Percentiles rank a stretch among this genome's conserved stretches.
Conservation (phyloP, 148 eudicot genomes). For the Beta vulgaris region DNA sequence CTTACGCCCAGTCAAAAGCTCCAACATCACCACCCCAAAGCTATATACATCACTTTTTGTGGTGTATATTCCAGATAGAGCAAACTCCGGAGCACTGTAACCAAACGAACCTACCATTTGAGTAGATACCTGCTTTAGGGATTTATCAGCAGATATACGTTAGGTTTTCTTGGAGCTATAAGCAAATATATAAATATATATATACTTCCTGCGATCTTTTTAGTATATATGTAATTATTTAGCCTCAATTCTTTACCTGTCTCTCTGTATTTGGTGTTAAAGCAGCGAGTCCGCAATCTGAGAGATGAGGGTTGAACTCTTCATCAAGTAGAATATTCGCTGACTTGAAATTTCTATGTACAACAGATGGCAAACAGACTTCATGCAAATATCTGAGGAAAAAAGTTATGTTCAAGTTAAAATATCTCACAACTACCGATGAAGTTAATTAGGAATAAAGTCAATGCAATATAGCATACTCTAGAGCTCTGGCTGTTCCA, state of each 20-base stretch:
- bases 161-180: background rate
- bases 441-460: background rate
- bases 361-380: conserved; percentile 97
- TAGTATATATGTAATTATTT: too few species aligned
- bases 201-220: too few species aligned
- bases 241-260: conserved; percentile 44
- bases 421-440: background rate
- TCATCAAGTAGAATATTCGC: conserved; percentile 94
- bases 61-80: conserved; percentile 91
- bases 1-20: conserved; percentile 93
- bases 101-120: conserved; percentile 96
- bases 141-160: conserved; percentile 14
- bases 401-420: conserved; percentile 13
- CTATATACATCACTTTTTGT: conserved; percentile 97
- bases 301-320: conserved; percentile 85
- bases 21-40: conserved; percentile 98
- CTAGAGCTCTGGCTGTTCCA: conserved; percentile 97
- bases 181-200: too few species aligned
- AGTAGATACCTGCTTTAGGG: conserved; percentile 63
- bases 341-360: conserved; percentile 92
- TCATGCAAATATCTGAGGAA: conserved; percentile 89
- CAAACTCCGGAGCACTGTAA: conserved; percentile 98
- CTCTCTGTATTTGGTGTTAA: conserved; percentile 87
- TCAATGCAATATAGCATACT: conserved; percentile 44
- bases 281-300: conserved; percentile 95